These are phyloP conservation scores for Pneumocystis sp. DNA, from an alignment of 1,139 yeast species.

Conservation along the genomic window DNA sequence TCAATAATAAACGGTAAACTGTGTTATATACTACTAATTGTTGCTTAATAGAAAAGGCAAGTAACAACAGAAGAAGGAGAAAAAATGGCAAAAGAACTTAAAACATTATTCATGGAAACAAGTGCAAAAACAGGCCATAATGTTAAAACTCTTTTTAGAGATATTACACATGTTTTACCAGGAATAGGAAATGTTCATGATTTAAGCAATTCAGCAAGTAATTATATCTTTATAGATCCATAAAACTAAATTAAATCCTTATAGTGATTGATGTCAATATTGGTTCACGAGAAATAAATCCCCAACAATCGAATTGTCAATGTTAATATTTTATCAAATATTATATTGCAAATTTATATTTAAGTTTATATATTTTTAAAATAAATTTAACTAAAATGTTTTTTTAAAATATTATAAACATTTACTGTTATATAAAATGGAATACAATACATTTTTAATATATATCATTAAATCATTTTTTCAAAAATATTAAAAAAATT, in stretches of 20 bases:
- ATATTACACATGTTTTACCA: slow-evolving; percentile 80
- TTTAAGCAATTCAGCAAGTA: slow-evolving; percentile 12
- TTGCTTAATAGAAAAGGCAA: slow-evolving; percentile 30
- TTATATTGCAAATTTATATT: background rate
- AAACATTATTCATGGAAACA: slow-evolving; percentile 78
- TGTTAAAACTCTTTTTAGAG: slow-evolving; percentile 75
- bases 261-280: slow-evolving; percentile 48
- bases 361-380: background rate
- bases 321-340: slow-evolving; percentile 12
- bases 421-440: background rate
- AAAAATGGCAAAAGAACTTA: slow-evolving; percentile 57
- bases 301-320: slow-evolving; percentile 16
- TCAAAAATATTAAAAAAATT: background rate
- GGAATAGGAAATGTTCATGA: slow-evolving; percentile 42
- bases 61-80: slow-evolving; percentile 73
- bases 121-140: slow-evolving; percentile 91
- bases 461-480: background rate
- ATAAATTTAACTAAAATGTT: background rate
- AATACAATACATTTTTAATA: background rate
- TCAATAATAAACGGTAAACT: slow-evolving; percentile 34
- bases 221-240: background rate
- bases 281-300: slow-evolving; percentile 19
- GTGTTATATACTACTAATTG: background rate
- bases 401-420: background rate
- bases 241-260: slow-evolving; percentile 11